phyloP scores from a whole-genome alignment of 108 stramenopile genomes.

The Mediolabrus comicus region DNA sequence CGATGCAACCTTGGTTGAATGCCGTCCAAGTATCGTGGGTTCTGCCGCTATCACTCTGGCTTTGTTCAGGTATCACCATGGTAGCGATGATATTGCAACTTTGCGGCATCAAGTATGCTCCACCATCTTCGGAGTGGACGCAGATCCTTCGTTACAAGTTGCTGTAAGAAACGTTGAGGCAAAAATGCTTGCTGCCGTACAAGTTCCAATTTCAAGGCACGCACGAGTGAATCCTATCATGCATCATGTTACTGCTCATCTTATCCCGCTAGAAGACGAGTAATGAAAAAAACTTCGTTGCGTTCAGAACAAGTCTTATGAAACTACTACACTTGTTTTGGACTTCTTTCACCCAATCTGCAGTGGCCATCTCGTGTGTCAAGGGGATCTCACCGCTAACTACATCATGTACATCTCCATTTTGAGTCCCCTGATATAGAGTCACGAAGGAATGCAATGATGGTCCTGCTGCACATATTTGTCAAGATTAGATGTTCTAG shows the following conservation, averaged over 20 bases:
- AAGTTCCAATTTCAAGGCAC: neutral
- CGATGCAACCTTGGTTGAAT: neutral
- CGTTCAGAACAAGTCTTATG: neutral
- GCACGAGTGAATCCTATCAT: neutral
- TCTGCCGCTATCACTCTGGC: conserved; percentile 21
- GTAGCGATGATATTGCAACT: neutral
- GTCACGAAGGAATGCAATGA: conserved; percentile 2
- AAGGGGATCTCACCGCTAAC: neutral
- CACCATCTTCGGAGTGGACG: conserved; percentile 11
- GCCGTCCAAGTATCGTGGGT: conserved; percentile 21
- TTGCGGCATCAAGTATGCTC: conserved; percentile 12
- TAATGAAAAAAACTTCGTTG: neutral
- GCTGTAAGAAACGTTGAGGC: conserved; percentile 11
- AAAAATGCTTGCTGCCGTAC: neutral
- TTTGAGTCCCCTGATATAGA: conserved; percentile 3
- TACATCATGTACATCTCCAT: conserved; percentile 10
- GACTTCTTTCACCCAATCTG: neutral
- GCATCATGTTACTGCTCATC: neutral
- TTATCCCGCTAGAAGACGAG: conserved; percentile 14
- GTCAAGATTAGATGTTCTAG: neutral
- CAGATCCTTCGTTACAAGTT: neutral
- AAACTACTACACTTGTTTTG: neutral
- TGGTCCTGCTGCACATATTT: neutral
- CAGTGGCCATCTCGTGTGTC: conserved; percentile 8
- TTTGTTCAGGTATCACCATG: neutral